Evolutionary conservation across 2,329 filamentous ascomycete species (phyloP).

Genomic region (Fusarium praegraminearum): DNA sequence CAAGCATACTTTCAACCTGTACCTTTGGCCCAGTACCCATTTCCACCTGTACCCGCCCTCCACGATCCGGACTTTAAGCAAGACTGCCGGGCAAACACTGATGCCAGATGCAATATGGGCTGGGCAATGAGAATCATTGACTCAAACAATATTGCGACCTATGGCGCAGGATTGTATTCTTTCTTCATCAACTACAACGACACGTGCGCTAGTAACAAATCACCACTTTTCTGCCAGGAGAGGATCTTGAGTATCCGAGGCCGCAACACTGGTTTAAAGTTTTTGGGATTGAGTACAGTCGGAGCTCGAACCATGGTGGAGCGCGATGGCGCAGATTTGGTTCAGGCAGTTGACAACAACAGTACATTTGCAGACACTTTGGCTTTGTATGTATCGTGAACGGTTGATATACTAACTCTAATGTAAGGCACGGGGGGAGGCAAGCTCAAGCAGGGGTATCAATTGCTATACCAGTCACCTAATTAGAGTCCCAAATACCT

Average conservation of each 20-base stretch:
- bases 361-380: constrained; percentile 50
- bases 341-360: constrained; percentile 44
- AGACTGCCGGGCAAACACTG: constrained; percentile 58
- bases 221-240: constrained; percentile 60
- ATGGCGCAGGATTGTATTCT: constrained; percentile 75
- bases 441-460: constrained; percentile 40
- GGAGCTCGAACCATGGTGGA: constrained; percentile 47
- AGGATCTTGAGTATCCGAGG: constrained; percentile 54
- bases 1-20: constrained; percentile 78
- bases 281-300: constrained; percentile 49
- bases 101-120: constrained; percentile 64
- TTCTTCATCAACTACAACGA: constrained; percentile 75
- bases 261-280: constrained; percentile 31
- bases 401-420: constrained; percentile 17
- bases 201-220: constrained; percentile 58
- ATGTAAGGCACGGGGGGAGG: constrained; percentile 5
- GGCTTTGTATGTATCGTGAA: constrained; percentile 46
- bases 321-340: constrained; percentile 41
- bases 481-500: constrained; percentile 62
- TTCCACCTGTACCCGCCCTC: constrained; percentile 58
- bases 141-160: constrained; percentile 66
- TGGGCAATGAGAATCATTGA: constrained; percentile 74
- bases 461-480: constrained; percentile 36
- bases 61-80: constrained; percentile 43
- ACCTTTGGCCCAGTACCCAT: constrained; percentile 69